Evolutionary conservation across 345 rosid genomes (phyloP), one percentile per base, ranked within the genome.

Genomic region (Sisymbrium irio): DNA sequence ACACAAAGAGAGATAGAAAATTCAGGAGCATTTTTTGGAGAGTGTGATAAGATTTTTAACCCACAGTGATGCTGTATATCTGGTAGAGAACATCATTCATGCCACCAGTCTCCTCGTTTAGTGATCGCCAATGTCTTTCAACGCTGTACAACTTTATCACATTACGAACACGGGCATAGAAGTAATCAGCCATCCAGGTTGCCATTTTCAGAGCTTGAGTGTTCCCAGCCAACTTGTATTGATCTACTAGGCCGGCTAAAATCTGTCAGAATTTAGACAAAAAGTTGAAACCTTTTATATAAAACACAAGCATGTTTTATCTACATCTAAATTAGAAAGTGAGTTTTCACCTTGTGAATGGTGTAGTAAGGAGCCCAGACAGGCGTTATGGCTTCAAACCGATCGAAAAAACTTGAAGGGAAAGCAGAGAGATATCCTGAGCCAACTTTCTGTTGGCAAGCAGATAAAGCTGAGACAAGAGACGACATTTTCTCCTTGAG

Each of bases 361-460:
- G 97, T 95, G 76, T 95, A 95, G 77, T 95, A 95, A 12, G 99
- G 97, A 73, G 99, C 99, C 97, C 99, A 95, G 4, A 95, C 97
- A 33, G 90, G 90, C 51, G 69, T 73, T 53, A 94, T 56, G 69
- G 90, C 93, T 78, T 91, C 97, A 51, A 91, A 86, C 7, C 97
- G 89, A 65, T 94, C 97, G 65, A 91, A 94, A 20, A 55, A 76
- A 72, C 88, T 97, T 2, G 85, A 73, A 3, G 97, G 97, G 74
- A 94, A 94, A 72, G 99, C 99, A 53, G 97, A 94, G 50, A 94
- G 99, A 83, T 94, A 91, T 7, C 99, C 97, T 0, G 88, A 67
- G 19, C 91, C 96, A 33, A 83, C 30, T 79, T 91, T 87, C 77
- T 87, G 77, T 75, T 91, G 97, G 75, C 99, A 91, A 12, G 56